Conservation (phyloP, 2,329 filamentous ascomycete species). For the Davidsoniella neocaledoniae region DNA sequence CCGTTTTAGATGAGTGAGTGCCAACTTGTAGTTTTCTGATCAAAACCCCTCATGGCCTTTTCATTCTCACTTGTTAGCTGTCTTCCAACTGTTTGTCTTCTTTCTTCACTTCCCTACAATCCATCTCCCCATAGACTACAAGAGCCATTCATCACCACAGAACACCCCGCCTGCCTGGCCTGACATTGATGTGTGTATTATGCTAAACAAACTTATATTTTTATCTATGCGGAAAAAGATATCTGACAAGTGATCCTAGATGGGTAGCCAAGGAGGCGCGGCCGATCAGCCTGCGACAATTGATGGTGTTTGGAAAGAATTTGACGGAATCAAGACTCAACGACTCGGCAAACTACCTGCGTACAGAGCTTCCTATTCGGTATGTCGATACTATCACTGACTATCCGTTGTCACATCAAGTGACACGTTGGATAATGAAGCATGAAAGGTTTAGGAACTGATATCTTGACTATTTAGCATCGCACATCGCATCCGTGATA, state of each 20-base stretch:
- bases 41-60: too few relatives aligned
- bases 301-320: conserved; percentile 93
- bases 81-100: not conserved
- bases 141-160: too few relatives aligned
- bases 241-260: conserved; percentile 29
- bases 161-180: too few relatives aligned
- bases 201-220: not conserved
- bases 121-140: not conserved
- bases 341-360: conserved; percentile 93
- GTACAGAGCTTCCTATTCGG: conserved; percentile 81
- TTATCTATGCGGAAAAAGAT: conserved; percentile 2
- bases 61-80: not conserved
- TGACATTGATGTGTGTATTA: not conserved
- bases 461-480: not conserved
- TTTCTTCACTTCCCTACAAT: not conserved
- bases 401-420: not conserved
- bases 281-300: conserved; percentile 88
- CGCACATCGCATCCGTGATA: conserved; percentile 75
- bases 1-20: conserved; percentile 46
- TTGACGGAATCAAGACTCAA: conserved; percentile 79
- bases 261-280: conserved; percentile 87
- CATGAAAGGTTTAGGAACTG: not conserved
- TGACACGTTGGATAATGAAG: not conserved
- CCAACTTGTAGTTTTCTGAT: too few relatives aligned
- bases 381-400: conserved; percentile 19